A percentile compares a stretch with the other conserved stretches of the same genome.
Conservation (phyloP, 352 stramenopile species). For the Sclerospora graminicola region DNA sequence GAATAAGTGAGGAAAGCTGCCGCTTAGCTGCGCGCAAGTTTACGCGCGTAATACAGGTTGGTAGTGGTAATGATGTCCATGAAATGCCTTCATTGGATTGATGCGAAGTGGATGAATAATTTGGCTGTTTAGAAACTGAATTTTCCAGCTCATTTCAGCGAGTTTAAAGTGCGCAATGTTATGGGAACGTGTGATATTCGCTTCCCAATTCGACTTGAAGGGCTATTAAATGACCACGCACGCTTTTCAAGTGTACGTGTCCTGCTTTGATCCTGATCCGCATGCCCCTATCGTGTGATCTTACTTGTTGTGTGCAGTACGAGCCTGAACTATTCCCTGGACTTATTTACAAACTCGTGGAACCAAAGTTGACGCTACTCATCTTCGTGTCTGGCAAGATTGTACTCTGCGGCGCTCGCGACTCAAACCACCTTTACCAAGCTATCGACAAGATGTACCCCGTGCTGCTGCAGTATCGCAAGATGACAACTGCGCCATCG, state of each 20-base stretch:
- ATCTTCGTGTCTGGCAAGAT: constrained; percentile 99
- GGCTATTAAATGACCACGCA: constrained; percentile 93
- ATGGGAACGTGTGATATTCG: constrained; percentile 96
- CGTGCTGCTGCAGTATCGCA: constrained; percentile 52
- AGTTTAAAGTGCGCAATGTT: constrained; percentile 96
- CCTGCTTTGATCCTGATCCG: constrained; percentile 19
- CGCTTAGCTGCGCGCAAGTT: constrained; percentile 79
- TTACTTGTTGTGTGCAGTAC: constrained; percentile 97
- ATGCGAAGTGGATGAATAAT: neutral
- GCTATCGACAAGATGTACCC: constrained; percentile 67
- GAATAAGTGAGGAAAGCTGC: constrained; percentile 75
- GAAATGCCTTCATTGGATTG: neutral
- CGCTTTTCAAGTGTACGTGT: constrained; percentile 88
- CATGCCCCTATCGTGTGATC: neutral
- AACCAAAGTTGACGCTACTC: constrained; percentile 95
- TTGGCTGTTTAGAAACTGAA: constrained; percentile 66
- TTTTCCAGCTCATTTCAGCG: constrained; percentile 74
- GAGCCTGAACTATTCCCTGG: constrained; percentile 99
- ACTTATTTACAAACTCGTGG: constrained; percentile 97
- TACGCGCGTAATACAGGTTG: constrained; percentile 74
- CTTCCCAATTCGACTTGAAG: constrained; percentile 98
- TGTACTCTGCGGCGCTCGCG: constrained; percentile 94
- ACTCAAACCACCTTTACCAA: constrained; percentile 44
- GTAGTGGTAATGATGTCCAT: constrained; percentile 1
- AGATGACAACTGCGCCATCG: constrained; percentile 66